Evolutionary conservation across 768 basidiomycete genomes (phyloP), one percentile per base, ranked within the genome.

Genomic region (Pleurotus ostreatus): DNA sequence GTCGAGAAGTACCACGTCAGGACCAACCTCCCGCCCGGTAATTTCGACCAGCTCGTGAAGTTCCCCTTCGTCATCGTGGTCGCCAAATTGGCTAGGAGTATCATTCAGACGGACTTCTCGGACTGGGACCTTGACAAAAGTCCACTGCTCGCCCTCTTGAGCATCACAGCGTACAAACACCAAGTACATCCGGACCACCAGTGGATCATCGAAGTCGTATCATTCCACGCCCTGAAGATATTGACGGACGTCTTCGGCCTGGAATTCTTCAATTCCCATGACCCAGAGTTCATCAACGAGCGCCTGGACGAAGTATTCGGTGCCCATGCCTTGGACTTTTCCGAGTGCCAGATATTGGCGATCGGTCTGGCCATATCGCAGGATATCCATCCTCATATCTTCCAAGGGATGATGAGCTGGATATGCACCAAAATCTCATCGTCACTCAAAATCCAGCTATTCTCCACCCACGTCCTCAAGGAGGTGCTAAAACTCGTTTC

Each of bases 331-430:
- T 8, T 51, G 16, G 49, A 51, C 16, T 51, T 51, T 8, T 51
- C 49, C 15, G 49, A 51, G 22, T 51, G 49, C 30, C 49, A 51
- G 30, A 12, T 51, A 51, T 22, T 51, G 15, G 30, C 49, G n/a
- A 11, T 51, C 15, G 49, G 13, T 1, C 26, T 51, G 2, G 13
- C 25, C n/a, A 16, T 51, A 4, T 51, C 49, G 16, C 49, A 51
- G 22, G 49, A 37, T 30, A 51, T 51, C 30, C 49, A 51, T 18
- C 49, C 49, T 8, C 49, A 51, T 38, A 37, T 51, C 11, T 51
- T 51, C 49, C 23, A 51, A 0, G 49, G 49, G 15, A 51, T 51
- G 49, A 37, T 51, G 25, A 16, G 49, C 34, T 51, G 49, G 49
- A 51, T 51, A 5, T 49, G 16, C 22, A 37, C n/a, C 30, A 26